Percentiles rank a stretch among this genome's conserved stretches.
Evolutionary conservation across 2,329 filamentous ascomycete species (phyloP).

Genomic region (Curvularia sp.): DNA sequence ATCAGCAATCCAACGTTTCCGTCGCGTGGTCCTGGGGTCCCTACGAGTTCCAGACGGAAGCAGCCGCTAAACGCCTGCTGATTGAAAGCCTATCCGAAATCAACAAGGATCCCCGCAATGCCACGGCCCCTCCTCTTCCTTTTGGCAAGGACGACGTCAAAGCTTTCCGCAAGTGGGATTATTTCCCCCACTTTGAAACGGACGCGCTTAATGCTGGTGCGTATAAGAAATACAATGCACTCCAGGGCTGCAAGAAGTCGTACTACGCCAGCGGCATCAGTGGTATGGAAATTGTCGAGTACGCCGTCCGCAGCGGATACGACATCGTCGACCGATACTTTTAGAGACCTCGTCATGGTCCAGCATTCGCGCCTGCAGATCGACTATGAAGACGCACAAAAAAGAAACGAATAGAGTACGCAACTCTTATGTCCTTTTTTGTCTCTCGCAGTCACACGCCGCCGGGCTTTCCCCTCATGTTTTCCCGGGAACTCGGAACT

Average conservation of each 20-base stretch:
- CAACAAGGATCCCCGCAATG: slow-evolving; percentile 49
- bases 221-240: slow-evolving; percentile 41
- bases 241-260: slow-evolving; percentile 49
- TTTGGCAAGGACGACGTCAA: slow-evolving; percentile 36
- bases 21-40: slow-evolving; percentile 50
- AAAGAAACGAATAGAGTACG: slow-evolving; percentile 1
- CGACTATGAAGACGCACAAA: background rate
- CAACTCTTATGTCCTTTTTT: background rate
- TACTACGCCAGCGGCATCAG: slow-evolving; percentile 48
- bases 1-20: slow-evolving; percentile 37
- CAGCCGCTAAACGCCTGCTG: slow-evolving; percentile 35
- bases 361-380: background rate
- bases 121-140: slow-evolving; percentile 27
- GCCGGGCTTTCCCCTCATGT: background rate
- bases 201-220: slow-evolving; percentile 36
- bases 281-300: slow-evolving; percentile 51
- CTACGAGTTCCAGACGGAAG: slow-evolving; percentile 41
- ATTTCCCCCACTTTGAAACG: slow-evolving; percentile 48
- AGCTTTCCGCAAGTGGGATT: slow-evolving; percentile 50
- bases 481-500: background rate
- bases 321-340: slow-evolving; percentile 48
- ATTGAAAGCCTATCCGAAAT: slow-evolving; percentile 42
- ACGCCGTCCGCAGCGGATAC: slow-evolving; percentile 44
- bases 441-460: background rate
- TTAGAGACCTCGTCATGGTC: background rate